Conservation (phyloP, 2,329 filamentous ascomycete species). For the Claviceps maximensis region DNA sequence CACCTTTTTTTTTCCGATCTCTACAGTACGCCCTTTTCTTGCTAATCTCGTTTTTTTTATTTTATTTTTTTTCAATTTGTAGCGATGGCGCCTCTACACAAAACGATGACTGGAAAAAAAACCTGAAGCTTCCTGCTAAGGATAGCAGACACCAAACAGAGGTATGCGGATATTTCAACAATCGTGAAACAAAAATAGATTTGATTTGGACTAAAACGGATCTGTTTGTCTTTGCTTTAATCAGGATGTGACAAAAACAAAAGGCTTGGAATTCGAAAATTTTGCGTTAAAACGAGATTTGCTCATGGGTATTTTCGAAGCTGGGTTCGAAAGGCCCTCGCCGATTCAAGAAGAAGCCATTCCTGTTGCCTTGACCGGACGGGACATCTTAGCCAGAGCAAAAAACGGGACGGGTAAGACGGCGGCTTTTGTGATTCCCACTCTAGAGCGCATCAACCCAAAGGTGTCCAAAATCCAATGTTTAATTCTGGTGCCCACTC, state of each 20-base stretch:
- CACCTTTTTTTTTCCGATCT: neutral
- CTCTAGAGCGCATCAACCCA: constrained; percentile 89
- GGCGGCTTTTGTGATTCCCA: constrained; percentile 92
- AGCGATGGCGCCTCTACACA: constrained; percentile 34
- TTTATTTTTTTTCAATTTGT: constrained; percentile 1
- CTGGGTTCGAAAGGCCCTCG: constrained; percentile 95
- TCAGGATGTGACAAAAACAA: constrained; percentile 94
- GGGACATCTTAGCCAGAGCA: constrained; percentile 88
- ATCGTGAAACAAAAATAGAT: neutral
- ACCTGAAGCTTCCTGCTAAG: constrained; percentile 56
- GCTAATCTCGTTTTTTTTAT: neutral
- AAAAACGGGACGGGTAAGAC: constrained; percentile 99
- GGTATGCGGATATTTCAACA: constrained; percentile 27
- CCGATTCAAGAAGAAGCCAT: constrained; percentile 99
- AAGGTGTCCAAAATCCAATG: constrained; percentile 95
- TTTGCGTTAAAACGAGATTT: constrained; percentile 90
- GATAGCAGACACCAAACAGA: constrained; percentile 73
- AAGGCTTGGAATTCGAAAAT: constrained; percentile 94
- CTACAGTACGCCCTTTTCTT: neutral
- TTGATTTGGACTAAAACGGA: constrained; percentile 8
- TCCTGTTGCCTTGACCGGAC: constrained; percentile 84
- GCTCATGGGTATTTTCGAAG: constrained; percentile 98
- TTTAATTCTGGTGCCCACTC: constrained; percentile 87
- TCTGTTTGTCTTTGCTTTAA: constrained; percentile 3
- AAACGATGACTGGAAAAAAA: constrained; percentile 59